Evolutionary conservation across 2,329 filamentous ascomycete species (phyloP).

Genomic region (Xylaria sp.): DNA sequence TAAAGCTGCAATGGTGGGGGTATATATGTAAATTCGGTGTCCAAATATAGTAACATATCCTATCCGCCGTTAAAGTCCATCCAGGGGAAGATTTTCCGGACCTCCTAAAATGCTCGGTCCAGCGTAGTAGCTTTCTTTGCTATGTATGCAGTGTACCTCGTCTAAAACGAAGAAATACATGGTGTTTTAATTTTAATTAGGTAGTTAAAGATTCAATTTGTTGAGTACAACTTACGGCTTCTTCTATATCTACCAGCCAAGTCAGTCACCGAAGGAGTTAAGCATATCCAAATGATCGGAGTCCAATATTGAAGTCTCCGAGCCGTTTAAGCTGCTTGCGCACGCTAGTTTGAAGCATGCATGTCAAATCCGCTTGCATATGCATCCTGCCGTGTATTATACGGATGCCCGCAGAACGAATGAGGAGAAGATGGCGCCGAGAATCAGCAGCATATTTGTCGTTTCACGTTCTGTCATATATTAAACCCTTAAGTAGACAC

Average conservation of each 20-base stretch:
- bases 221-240: no score
- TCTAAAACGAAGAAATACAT: not conserved
- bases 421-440: conserved; percentile 21
- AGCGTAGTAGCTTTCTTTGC: not conserved
- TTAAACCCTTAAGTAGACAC: not conserved
- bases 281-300: conserved; percentile 20
- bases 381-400: conserved; percentile 25
- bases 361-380: conserved; percentile 27
- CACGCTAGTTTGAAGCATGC: conserved; percentile 6
- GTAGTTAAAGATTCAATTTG: no score
- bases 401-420: conserved; percentile 7
- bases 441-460: not conserved
- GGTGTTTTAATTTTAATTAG: no score
- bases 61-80: not conserved
- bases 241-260: not conserved
- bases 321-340: not conserved
- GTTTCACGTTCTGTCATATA: not conserved
- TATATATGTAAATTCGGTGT: not conserved
- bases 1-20: not conserved
- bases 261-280: conserved; percentile 14
- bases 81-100: not conserved
- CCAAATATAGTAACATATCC: conserved; percentile 5
- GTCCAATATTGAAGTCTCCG: conserved; percentile 25
- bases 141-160: not conserved
- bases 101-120: not conserved